Evolutionary conservation across 345 rosid genomes (phyloP), one percentile per base, ranked within the genome.

Genomic region (Rhizophora apiculata): DNA sequence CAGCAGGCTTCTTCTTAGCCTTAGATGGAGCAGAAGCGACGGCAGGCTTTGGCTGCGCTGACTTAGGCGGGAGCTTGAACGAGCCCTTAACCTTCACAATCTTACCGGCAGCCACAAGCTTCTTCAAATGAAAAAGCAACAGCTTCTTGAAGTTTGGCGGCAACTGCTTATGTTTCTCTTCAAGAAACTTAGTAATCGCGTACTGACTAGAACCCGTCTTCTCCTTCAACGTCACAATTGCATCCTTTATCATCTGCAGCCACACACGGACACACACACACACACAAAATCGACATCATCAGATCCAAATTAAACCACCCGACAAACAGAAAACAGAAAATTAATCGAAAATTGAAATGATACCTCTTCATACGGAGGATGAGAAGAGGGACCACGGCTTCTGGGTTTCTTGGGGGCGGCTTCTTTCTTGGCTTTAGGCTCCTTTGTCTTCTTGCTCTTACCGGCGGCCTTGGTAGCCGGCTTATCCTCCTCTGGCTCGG

Each of bases 141-240:
- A 92, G 75, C 85, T 89, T 92, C 86, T 75, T 87, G 29, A 90
- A 88, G 56, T 72, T 85, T 0, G 82, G 51, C 1, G 96, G 95
- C n/a, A 92, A 77, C 4, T 85, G 73, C 71, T 88, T 90, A 3
- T 92, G 87, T 72, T 88, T 92, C 82, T 84, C 95, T 32, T 92
- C 96, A 0, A 88, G 82, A 75, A 87, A 90, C 71, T 88, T 90
- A 26, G 91, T 77, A 67, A 92, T 92, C 55, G 98, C 98, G 68
- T 86, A 82, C 78, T 90, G 95, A 60, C 98, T 92, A 48, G 96
- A 92, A 65, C 98, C 98, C 5, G 84, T 88, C 80, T 79, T 92
- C 76, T 92, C 98, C 74, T 92, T 89, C 82, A 92, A 64, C 8
- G 87, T 79, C 21, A 78, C 74, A 9, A 92, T 88, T 2, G 96